Conservation (phyloP, 192 early-diverging fungal genomes). For the Backusella mclennaniae region DNA sequence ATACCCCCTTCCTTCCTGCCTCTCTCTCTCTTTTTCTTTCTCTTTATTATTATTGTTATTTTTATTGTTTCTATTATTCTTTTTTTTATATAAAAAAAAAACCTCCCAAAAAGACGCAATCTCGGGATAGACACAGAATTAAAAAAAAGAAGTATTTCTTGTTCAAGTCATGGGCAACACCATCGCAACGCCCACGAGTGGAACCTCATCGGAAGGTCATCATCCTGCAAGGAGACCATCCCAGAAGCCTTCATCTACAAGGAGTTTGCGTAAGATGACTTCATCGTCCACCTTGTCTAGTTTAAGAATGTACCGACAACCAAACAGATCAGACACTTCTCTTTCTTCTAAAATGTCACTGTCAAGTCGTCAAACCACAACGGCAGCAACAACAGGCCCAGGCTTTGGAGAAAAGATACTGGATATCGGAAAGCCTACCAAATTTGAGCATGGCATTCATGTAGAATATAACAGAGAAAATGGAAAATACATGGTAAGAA, state of each 20-base stretch:
- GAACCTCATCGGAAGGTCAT: neutral
- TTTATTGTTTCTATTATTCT: neutral
- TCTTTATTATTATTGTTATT: neutral
- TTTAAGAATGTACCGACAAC: slow-evolving; percentile 18
- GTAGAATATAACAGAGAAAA: slow-evolving; percentile 51
- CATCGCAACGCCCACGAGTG: slow-evolving; percentile 17
- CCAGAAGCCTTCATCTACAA: slow-evolving; percentile 22
- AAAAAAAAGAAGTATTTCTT: neutral
- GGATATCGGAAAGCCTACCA: slow-evolving; percentile 53
- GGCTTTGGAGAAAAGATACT: slow-evolving; percentile 42
- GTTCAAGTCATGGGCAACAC: slow-evolving; percentile 24
- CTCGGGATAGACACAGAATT: neutral
- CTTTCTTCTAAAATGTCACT: slow-evolving; percentile 28
- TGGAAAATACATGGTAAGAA: slow-evolving; percentile 51
- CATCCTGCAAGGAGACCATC: slow-evolving; percentile 23
- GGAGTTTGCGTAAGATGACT: slow-evolving; percentile 26
- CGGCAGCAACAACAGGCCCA: neutral
- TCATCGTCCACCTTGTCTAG: slow-evolving; percentile 29
- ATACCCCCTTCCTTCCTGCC: neutral
- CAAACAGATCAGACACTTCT: slow-evolving; percentile 22
- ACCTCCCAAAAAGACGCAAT: neutral
- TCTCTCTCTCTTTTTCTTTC: neutral
- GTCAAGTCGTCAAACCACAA: slow-evolving; percentile 14
- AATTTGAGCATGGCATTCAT: slow-evolving; percentile 57
- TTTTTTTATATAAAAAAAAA: neutral